Evolutionary conservation across 495 filamentous ascomycete species (phyloP).

Genomic region (Penicillium malachiteum): DNA sequence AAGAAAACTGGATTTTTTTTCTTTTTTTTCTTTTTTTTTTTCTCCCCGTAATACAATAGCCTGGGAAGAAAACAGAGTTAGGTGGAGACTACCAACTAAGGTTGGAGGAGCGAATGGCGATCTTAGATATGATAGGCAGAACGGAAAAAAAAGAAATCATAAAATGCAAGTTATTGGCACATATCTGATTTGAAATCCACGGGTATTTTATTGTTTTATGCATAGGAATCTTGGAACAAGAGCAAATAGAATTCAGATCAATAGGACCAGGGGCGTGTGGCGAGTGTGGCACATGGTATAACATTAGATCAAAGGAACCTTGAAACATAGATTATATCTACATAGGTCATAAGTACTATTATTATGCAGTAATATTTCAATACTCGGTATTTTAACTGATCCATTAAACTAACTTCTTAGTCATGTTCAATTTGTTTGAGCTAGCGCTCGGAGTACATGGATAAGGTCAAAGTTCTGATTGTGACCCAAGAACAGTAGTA

Average conservation of each 20-base stretch:
- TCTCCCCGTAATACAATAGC: slow-evolving; percentile 15
- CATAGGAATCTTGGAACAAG: slow-evolving; percentile 23
- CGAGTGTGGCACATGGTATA: slow-evolving; percentile 1
- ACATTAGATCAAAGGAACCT: neutral
- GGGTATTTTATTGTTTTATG: slow-evolving; percentile 9
- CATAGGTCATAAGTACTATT: neutral
- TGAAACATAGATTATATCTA: neutral
- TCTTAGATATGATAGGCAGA: slow-evolving; percentile 16
- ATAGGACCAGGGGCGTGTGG: neutral
- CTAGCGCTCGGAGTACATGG: neutral
- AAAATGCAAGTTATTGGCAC: slow-evolving; percentile 5
- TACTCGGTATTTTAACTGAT: neutral
- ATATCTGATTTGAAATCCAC: slow-evolving; percentile 17
- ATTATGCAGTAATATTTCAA: neutral
- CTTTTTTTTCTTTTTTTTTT: neutral
- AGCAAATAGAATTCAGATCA: neutral
- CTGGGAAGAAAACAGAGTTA: slow-evolving; percentile 21
- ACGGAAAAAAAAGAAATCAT: slow-evolving; percentile 5
- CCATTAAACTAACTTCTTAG: neutral
- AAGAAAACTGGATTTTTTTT: no score
- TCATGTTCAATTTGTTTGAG: neutral
- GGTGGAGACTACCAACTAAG: slow-evolving; percentile 24
- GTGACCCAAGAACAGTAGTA: no score
- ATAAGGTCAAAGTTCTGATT: neutral
- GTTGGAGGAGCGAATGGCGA: slow-evolving; percentile 22